These are phyloP conservation scores for Neofusicoccum umdonicola DNA, from an alignment of 2,329 filamentous ascomycete genomes.

Conservation along the genomic window DNA sequence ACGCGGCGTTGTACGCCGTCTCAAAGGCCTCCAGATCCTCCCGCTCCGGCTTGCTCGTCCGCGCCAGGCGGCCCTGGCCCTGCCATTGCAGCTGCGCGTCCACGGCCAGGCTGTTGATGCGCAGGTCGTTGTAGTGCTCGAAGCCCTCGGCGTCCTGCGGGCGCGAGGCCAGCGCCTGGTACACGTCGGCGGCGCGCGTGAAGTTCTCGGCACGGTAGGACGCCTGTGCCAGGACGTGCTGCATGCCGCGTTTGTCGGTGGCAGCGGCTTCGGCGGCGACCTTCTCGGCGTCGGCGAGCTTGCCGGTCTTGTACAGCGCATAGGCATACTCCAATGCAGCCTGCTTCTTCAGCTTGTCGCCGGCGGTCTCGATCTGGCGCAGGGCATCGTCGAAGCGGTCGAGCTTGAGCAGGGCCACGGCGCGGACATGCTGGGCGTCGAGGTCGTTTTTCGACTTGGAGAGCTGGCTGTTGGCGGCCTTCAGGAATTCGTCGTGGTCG, in stretches of 20 bases:
- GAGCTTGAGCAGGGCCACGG: constrained; percentile 74
- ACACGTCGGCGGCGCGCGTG: constrained; percentile 62
- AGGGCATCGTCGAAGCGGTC: constrained; percentile 79
- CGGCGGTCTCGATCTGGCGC: constrained; percentile 63
- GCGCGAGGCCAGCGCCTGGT: constrained; percentile 56
- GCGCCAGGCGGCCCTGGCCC: constrained; percentile 52
- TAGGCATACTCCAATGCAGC: constrained; percentile 73
- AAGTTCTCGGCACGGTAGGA: constrained; percentile 69
- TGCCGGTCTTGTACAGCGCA: constrained; percentile 77
- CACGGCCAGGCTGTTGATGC: constrained; percentile 71
- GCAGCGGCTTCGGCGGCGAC: constrained; percentile 44
- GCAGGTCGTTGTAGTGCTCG: constrained; percentile 70
- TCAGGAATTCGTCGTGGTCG: constrained; percentile 71
- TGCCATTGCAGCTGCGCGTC: constrained; percentile 73
- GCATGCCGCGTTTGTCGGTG: constrained; percentile 49
- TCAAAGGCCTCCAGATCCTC: constrained; percentile 72
- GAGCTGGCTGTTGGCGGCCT: constrained; percentile 57
- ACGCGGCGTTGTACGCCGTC: constrained; percentile 77
- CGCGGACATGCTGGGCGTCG: constrained; percentile 65
- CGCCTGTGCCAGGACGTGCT: constrained; percentile 62
- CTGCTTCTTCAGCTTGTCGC: constrained; percentile 57
- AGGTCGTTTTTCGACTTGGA: constrained; percentile 59
- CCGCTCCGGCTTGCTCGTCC: constrained; percentile 55
- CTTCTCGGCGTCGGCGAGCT: constrained; percentile 62
- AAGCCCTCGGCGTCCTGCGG: constrained; percentile 40